Evolutionary conservation across 2,329 filamentous ascomycete genomes (phyloP).

Genomic region (Penicillium fuscoglaucum): DNA sequence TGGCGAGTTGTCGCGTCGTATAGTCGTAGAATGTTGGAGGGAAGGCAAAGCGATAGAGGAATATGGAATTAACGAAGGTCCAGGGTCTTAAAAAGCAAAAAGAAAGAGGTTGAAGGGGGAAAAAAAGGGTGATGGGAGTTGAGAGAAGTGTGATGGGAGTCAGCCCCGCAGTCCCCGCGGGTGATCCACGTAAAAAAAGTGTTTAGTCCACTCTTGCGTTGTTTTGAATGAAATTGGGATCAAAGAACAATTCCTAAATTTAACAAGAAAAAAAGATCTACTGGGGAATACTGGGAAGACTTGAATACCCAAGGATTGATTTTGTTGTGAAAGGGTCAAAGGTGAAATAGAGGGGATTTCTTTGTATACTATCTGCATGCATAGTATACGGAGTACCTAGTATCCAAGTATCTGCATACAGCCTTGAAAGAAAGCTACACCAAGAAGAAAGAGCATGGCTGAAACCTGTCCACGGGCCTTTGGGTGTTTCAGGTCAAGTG

Average conservation of each 20-base stretch:
- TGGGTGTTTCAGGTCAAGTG: neutral
- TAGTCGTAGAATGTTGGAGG: slow-evolving; percentile 1
- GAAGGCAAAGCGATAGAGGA: slow-evolving; percentile 2
- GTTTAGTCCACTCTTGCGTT: neutral
- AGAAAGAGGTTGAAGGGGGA: slow-evolving; percentile 12
- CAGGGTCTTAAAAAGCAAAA: slow-evolving; percentile 2
- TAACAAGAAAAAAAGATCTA: neutral
- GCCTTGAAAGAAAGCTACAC: neutral
- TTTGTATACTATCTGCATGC: neutral
- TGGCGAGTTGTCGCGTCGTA: slow-evolving; percentile 33
- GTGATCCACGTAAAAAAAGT: slow-evolving; percentile 16
- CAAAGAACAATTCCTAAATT: neutral
- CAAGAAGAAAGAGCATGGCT: neutral
- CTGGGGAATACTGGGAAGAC: neutral
- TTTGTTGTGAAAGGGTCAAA: neutral
- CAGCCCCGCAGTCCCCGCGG: slow-evolving; percentile 29
- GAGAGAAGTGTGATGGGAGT: slow-evolving; percentile 24
- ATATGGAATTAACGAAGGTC: slow-evolving; percentile 3
- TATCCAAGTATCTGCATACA: neutral
- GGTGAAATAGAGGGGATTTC: neutral
- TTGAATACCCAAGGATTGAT: neutral
- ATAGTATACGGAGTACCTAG: too few relatives aligned
- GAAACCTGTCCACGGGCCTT: neutral
- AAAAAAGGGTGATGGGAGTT: slow-evolving; percentile 11
- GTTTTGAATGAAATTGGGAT: neutral